Conservation (phyloP, 176 grass and related monocot genomes). For the Neostapfia colusana region DNA sequence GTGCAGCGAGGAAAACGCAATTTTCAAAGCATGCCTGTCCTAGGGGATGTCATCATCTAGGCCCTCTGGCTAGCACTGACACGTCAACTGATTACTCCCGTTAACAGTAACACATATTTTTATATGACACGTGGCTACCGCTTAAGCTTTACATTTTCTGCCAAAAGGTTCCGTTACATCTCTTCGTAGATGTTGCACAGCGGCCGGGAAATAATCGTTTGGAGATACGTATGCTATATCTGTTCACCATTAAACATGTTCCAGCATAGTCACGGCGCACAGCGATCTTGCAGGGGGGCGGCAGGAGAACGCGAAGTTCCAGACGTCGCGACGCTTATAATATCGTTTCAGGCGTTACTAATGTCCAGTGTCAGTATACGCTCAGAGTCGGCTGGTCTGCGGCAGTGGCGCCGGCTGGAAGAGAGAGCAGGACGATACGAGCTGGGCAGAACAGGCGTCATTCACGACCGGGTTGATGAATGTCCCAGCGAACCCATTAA, state of each 20-base stretch:
- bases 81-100: not conserved
- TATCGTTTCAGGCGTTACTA: constrained; percentile 55
- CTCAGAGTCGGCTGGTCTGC: constrained; percentile 31
- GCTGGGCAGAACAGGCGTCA: not conserved
- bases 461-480: constrained; percentile 22
- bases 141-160: not conserved
- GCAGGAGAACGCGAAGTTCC: constrained; percentile 47
- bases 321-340: constrained; percentile 63
- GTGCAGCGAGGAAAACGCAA: not conserved
- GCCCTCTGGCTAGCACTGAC: too few species aligned
- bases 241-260: constrained; percentile 30
- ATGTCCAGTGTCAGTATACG: constrained; percentile 54
- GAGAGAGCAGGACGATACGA: not conserved
- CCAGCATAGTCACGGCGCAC: constrained; percentile 46
- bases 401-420: not conserved
- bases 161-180: not conserved
- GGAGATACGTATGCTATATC: not conserved
- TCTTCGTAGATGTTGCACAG: too few species aligned
- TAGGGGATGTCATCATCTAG: not conserved
- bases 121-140: not conserved
- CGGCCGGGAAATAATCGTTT: constrained; percentile 11
- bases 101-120: not conserved
- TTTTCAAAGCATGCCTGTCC: not conserved
- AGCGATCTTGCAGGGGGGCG: constrained; percentile 33
- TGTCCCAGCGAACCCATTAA: constrained; percentile 4